phyloP scores from a whole-genome alignment of 345 rosid species.

The Streptanthus diversifolius region DNA sequence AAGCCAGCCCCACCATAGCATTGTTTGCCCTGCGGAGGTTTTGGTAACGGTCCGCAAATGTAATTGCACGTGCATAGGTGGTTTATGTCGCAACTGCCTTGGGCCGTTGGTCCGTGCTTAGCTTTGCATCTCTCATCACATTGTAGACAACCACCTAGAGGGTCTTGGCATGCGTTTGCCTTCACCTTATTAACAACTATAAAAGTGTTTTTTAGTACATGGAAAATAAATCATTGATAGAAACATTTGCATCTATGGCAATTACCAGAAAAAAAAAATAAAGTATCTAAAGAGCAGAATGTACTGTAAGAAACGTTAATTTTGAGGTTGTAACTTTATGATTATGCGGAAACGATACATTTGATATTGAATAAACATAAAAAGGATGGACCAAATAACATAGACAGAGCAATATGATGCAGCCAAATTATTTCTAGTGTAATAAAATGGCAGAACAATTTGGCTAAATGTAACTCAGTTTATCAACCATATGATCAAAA shows the following conservation, averaged over 20 bases:
- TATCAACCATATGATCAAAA: background rate
- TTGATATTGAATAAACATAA: background rate
- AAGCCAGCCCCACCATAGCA: slow-evolving; percentile 6
- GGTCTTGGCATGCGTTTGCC: background rate
- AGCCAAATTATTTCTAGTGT: background rate
- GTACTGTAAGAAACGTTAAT: background rate
- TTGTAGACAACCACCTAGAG: background rate
- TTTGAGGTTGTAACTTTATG: background rate
- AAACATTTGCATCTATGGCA: background rate
- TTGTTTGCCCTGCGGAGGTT: background rate
- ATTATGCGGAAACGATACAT: background rate
- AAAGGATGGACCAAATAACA: background rate
- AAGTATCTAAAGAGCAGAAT: background rate
- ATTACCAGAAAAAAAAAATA: background rate
- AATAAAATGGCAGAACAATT: background rate
- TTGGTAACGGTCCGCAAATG: background rate
- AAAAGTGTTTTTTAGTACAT: background rate
- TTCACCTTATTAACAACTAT: background rate
- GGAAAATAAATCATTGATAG: background rate
- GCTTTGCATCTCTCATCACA: slow-evolving; percentile 21
- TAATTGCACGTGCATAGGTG: slow-evolving; percentile 9
- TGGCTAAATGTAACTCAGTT: background rate
- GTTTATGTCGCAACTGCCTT: background rate
- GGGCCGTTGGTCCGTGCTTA: background rate
- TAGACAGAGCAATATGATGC: background rate